Percentiles rank a stretch among this genome's conserved stretches.
These are phyloP conservation scores for Eimeria tenella DNA, from an alignment of 169 alveolate species.

Conservation along the genomic window DNA sequence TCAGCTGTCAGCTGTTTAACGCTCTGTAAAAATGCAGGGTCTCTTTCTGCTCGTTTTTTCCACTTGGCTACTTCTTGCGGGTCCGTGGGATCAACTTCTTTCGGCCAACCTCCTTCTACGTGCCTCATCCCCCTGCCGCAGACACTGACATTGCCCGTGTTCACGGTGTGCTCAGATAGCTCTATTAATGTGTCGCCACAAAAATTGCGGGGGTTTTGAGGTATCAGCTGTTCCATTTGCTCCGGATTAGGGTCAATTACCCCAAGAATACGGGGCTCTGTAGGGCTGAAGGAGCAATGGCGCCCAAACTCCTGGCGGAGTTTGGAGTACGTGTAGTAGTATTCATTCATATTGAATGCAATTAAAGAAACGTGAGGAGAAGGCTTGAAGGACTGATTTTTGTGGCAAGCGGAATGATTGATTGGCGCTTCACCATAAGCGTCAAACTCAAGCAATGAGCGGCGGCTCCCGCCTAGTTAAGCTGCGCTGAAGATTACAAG, in stretches of 20 bases:
- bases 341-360: slow-evolving; percentile 80
- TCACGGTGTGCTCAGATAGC: slow-evolving; percentile 91
- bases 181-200: slow-evolving; percentile 90
- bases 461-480: too few relatives aligned
- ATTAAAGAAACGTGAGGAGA: too few relatives aligned
- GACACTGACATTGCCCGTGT: slow-evolving; percentile 91
- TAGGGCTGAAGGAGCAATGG: slow-evolving; percentile 77
- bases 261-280: slow-evolving; percentile 79
- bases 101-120: slow-evolving; percentile 96
- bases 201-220: slow-evolving; percentile 87
- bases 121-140: slow-evolving; percentile 91
- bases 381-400: too few relatives aligned
- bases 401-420: too few relatives aligned
- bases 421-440: too few relatives aligned
- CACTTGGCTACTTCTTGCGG: slow-evolving; percentile 92
- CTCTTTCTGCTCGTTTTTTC: slow-evolving; percentile 91
- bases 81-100: slow-evolving; percentile 93
- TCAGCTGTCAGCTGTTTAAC: slow-evolving; percentile 88
- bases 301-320: slow-evolving; percentile 84
- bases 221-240: slow-evolving; percentile 65
- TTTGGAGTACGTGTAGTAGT: slow-evolving; percentile 81
- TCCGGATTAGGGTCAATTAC: slow-evolving; percentile 76
- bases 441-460: too few relatives aligned
- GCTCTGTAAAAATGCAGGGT: slow-evolving; percentile 89
- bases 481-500: too few relatives aligned